Percentiles rank a stretch among this genome's conserved stretches.
Conservation (phyloP, 176 grass and related monocot species). For the Chrysopogon serrulatus region DNA sequence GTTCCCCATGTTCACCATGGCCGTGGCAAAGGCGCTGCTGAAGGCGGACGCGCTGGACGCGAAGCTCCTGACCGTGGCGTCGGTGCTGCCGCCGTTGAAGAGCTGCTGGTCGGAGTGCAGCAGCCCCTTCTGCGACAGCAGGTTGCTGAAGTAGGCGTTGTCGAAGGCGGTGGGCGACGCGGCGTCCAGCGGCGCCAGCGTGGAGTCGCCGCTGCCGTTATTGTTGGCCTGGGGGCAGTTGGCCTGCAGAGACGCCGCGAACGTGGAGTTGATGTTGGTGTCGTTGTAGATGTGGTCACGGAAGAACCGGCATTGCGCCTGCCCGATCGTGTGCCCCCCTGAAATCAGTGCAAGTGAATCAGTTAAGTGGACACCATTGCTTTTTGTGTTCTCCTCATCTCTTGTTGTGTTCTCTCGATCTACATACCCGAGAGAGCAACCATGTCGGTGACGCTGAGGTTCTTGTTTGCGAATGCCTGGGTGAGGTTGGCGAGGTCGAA, state of each 20-base stretch:
- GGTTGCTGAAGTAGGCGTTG: constrained; percentile 27
- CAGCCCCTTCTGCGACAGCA: constrained; percentile 37
- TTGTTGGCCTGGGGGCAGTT: constrained; percentile 32
- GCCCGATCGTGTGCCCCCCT: constrained; percentile 82
- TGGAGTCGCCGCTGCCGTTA: constrained; percentile 21
- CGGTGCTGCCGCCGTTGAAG: constrained; percentile 35
- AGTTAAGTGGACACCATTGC: no score
- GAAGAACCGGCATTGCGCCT: constrained; percentile 42
- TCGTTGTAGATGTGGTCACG: constrained; percentile 55
- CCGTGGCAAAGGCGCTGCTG: not conserved
- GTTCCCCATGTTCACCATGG: not conserved
- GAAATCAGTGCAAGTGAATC: no score
- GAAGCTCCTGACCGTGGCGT: constrained; percentile 20
- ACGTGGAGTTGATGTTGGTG: constrained; percentile 34
- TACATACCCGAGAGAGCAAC: constrained; percentile 42
- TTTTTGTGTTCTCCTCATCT: no score
- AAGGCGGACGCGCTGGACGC: constrained; percentile 26
- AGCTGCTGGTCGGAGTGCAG: constrained; percentile 65
- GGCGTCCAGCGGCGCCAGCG: constrained; percentile 53
- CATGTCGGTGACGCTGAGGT: constrained; percentile 38
- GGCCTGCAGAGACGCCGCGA: constrained; percentile 10
- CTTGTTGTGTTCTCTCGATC: no score
- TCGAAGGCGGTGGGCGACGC: constrained; percentile 16
- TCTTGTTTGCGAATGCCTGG: not conserved
- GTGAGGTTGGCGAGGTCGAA: constrained; percentile 14